Evolutionary conservation across 73 alveolate genomes (phyloP), one percentile per base, ranked within the genome.

Genomic region (Symbiodinium pilosum): DNA sequence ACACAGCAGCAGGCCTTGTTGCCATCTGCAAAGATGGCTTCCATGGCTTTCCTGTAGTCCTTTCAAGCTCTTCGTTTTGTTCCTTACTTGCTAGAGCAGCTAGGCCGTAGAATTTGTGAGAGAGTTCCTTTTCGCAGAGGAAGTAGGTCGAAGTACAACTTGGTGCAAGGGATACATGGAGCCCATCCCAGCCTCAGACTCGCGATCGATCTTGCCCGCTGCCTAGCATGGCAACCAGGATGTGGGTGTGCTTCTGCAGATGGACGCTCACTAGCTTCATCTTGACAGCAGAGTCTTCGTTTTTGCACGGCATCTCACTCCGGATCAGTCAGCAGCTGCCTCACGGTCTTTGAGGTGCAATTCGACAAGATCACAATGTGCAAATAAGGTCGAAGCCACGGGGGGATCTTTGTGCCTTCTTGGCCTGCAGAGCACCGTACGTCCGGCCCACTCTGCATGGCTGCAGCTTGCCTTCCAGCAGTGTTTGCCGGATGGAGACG

Each of bases 141-240:
- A n/a, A n/a, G n/a, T n/a, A n/a, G n/a, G n/a, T n/a, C n/a, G n/a
- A n/a, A n/a, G n/a, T n/a, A n/a, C n/a, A n/a, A n/a, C n/a, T n/a
- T n/a, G n/a, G n/a, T n/a, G n/a, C n/a, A n/a, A n/a, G n/a, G n/a
- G n/a, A n/a, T n/a, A n/a, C n/a, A n/a, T n/a, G n/a, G n/a, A n/a
- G n/a, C n/a, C n/a, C n/a, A n/a, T n/a, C n/a, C n/a, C n/a, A n/a
- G 68, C 97, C 26, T 83, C 97, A 30, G 97, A 91, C 39, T 91
- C 97, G 36, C 97, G 97, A 86, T 91, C 97, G 43, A 91, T 91
- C 81, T 43, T 69, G 44, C 97, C 97, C 28, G 97, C 97, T n/a
- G 97, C 97, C 97, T 91, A 34, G 34, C 81, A 26, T 18, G 30
- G 38, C 38, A 28, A 26, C 6, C 21, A 6, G 59, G 59, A 6